Evolutionary conservation across 495 filamentous ascomycete genomes (phyloP).

Genomic region (Thozetella sp.): DNA sequence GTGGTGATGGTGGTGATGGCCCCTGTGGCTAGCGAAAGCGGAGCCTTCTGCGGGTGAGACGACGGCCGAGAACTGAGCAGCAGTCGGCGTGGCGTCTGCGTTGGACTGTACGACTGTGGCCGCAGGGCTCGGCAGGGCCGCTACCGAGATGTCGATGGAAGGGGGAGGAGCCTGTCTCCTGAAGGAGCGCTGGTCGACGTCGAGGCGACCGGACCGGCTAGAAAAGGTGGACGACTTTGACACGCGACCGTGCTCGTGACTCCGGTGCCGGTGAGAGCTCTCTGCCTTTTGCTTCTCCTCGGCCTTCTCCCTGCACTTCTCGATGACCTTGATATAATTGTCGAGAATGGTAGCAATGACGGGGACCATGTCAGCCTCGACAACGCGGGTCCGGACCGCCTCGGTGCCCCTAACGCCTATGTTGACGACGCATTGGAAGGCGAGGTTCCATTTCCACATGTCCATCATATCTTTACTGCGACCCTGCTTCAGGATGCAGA

Average conservation of each 20-base stretch:
- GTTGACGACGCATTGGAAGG: slow-evolving; percentile 98
- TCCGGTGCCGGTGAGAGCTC: slow-evolving; percentile 44
- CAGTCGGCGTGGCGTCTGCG: slow-evolving; percentile 61
- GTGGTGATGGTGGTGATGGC: slow-evolving; percentile 61
- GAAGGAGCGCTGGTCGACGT: slow-evolving; percentile 45
- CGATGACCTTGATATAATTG: slow-evolving; percentile 96
- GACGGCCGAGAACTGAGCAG: slow-evolving; percentile 67
- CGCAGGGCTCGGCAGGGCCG: slow-evolving; percentile 45
- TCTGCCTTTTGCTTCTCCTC: slow-evolving; percentile 62
- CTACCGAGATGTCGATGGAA: slow-evolving; percentile 47
- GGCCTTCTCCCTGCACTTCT: slow-evolving; percentile 82
- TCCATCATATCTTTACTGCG: slow-evolving; percentile 98
- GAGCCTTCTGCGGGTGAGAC: slow-evolving; percentile 72
- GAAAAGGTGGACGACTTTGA: slow-evolving; percentile 49
- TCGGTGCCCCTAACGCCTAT: slow-evolving; percentile 97
- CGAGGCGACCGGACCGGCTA: slow-evolving; percentile 47
- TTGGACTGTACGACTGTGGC: slow-evolving; percentile 34
- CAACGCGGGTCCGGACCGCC: slow-evolving; percentile 87
- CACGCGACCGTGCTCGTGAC: slow-evolving; percentile 36
- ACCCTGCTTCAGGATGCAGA: slow-evolving; percentile 97
- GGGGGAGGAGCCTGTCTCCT: slow-evolving; percentile 46
- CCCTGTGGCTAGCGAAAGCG: slow-evolving; percentile 56
- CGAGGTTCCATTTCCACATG: slow-evolving; percentile 99
- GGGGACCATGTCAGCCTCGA: slow-evolving; percentile 98
- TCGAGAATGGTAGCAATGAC: slow-evolving; percentile 99